A percentile compares a stretch with the other conserved stretches of the same genome.
Evolutionary conservation across 495 filamentous ascomycete species (phyloP).

Genomic region (Darksidea phi): DNA sequence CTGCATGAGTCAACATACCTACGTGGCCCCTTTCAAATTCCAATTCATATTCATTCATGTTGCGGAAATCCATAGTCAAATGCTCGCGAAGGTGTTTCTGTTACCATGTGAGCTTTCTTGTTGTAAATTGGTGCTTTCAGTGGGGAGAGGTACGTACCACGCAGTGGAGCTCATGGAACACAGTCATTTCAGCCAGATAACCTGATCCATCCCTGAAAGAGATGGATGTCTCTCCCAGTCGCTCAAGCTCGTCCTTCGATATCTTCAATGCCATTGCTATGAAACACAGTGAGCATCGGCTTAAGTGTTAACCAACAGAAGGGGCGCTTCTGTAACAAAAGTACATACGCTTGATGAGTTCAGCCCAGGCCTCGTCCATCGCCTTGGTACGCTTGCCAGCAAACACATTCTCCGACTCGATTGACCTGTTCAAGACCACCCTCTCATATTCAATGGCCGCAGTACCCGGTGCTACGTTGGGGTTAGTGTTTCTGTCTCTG

Average conservation of each 20-base stretch:
- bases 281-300: too few relatives aligned
- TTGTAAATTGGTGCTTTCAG: too few relatives aligned
- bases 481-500: too few relatives aligned
- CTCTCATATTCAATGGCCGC: conserved; percentile 1
- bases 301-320: too few relatives aligned
- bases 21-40: conserved; percentile 2
- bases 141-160: conserved; percentile 2
- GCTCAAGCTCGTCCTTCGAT: neutral
- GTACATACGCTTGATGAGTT: conserved; percentile 1
- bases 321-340: too few relatives aligned
- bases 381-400: neutral
- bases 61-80: neutral
- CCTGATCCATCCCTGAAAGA: conserved; percentile 14
- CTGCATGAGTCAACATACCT: neutral
- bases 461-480: neutral
- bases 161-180: conserved; percentile 14
- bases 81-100: conserved; percentile 4
- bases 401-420: conserved; percentile 3
- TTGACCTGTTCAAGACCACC: neutral
- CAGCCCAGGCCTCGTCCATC: conserved; percentile 1
- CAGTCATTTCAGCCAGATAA: conserved; percentile 9
- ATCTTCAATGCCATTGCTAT: conserved; percentile 4
- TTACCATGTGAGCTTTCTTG: too few relatives aligned
- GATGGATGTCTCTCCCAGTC: conserved; percentile 1
- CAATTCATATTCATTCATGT: conserved; percentile 6